Evolutionary conservation across 1,284 basidiomycete species (phyloP).

Genomic region (Pascua sp.): DNA sequence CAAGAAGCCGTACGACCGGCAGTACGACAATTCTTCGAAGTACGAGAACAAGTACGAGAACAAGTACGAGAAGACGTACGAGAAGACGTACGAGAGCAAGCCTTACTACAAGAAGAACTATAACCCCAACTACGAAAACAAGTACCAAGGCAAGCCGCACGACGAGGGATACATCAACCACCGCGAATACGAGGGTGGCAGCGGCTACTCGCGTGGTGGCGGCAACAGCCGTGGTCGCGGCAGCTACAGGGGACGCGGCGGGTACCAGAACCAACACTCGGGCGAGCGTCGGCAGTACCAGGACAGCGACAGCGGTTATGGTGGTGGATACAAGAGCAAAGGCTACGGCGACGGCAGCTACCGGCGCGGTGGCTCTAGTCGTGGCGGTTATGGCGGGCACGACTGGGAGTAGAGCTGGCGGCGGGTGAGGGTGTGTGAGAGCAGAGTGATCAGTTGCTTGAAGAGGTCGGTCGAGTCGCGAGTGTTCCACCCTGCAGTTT

Average conservation of each 20-base stretch:
- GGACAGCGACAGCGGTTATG: too few species aligned
- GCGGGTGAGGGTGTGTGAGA: too few species aligned
- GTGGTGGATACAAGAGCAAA: too few species aligned
- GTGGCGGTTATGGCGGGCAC: too few species aligned
- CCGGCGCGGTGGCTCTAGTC: too few species aligned
- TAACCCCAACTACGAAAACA: neutral
- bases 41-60: neutral
- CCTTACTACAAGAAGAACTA: neutral
- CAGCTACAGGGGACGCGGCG: neutral
- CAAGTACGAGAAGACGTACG: slow-evolving; percentile 1
- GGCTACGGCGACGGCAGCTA: too few species aligned
- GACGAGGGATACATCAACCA: neutral
- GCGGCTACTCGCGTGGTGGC: neutral
- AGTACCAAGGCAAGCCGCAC: neutral
- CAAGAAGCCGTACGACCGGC: neutral
- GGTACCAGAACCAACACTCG: neutral
- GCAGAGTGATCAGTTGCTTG: too few species aligned
- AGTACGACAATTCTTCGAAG: neutral
- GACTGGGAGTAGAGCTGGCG: too few species aligned
- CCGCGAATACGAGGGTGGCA: neutral
- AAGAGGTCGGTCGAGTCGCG: too few species aligned
- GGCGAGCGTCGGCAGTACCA: too few species aligned
- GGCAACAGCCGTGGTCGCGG: neutral
- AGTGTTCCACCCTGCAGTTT: too few species aligned
- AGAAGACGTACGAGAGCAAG: neutral